A percentile compares a stretch with the other conserved stretches of the same genome.
Conservation (phyloP, 805 yeast species). For the Brettanomyces custersianus region DNA sequence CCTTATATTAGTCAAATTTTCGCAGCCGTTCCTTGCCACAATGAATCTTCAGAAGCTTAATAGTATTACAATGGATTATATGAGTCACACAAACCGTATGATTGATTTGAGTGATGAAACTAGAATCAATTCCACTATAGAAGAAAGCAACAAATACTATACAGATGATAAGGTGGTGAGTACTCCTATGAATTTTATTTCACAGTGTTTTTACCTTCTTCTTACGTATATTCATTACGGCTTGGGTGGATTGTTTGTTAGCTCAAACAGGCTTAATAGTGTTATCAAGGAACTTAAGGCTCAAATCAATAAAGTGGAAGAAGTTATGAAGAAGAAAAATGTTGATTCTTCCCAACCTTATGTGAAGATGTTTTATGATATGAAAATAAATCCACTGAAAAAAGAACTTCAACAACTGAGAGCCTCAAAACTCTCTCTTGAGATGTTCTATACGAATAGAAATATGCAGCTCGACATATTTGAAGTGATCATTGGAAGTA, state of each 20-base stretch:
- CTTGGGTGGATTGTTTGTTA: conserved; percentile 64
- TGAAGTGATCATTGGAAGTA: conserved; percentile 70
- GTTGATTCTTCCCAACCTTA: conserved; percentile 17
- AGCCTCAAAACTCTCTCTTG: conserved; percentile 47
- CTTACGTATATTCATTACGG: conserved; percentile 82
- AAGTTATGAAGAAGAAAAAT: conserved; percentile 18
- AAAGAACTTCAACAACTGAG: conserved; percentile 27
- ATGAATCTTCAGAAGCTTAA: conserved; percentile 52
- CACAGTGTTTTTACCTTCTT: conserved; percentile 79
- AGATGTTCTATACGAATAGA: conserved; percentile 51
- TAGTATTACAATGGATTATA: conserved; percentile 68
- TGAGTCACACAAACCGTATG: conserved; percentile 39
- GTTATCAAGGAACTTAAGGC: conserved; percentile 40
- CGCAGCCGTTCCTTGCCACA: conserved; percentile 73
- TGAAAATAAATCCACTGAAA: conserved; percentile 24
- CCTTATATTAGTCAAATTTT: conserved; percentile 55
- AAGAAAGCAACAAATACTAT: conserved; percentile 57
- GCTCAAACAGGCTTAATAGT: conserved; percentile 44
- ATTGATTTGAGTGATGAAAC: conserved; percentile 75
- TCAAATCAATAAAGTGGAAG: conserved; percentile 45
- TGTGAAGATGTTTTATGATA: conserved; percentile 19
- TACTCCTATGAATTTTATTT: conserved; percentile 60
- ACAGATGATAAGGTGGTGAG: conserved; percentile 28
- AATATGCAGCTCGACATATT: conserved; percentile 56
- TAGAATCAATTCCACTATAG: conserved; percentile 65